Conservation (phyloP, 2,329 filamentous ascomycete species). For the Stagonosporopsis cucurbitacearum region DNA sequence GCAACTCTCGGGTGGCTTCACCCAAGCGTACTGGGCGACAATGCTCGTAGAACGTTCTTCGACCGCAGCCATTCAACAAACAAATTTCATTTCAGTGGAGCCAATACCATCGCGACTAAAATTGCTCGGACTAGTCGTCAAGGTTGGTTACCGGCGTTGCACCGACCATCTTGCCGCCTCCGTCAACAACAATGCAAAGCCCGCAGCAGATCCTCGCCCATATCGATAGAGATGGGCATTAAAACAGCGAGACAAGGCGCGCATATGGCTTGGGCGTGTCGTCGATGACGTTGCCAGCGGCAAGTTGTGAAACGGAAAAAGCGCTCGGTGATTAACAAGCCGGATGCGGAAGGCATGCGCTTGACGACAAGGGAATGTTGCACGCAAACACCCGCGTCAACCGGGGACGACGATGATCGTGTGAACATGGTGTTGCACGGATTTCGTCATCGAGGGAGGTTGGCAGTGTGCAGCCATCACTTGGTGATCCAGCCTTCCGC, state of each 20-base stretch:
- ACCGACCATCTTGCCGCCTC: slow-evolving; percentile 23
- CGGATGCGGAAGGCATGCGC: slow-evolving; percentile 22
- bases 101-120: slow-evolving; percentile 15
- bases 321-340: slow-evolving; percentile 14
- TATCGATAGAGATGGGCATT: slow-evolving; percentile 22
- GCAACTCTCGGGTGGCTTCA: slow-evolving; percentile 11
- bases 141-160: slow-evolving; percentile 24
- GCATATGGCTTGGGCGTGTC: slow-evolving; percentile 11
- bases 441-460: slow-evolving; percentile 10
- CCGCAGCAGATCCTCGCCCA: slow-evolving; percentile 18
- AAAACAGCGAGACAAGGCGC: slow-evolving; percentile 15
- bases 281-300: slow-evolving; percentile 29
- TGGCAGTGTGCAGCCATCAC: slow-evolving; percentile 5
- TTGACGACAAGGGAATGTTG: slow-evolving; percentile 10
- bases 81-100: slow-evolving; percentile 20
- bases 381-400: slow-evolving; percentile 11
- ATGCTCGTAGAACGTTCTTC: slow-evolving; percentile 15
- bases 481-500: slow-evolving; percentile 13
- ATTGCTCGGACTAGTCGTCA: slow-evolving; percentile 17
- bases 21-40: slow-evolving; percentile 14
- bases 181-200: slow-evolving; percentile 15
- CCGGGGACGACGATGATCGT: slow-evolving; percentile 12
- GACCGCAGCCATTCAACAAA: slow-evolving; percentile 12
- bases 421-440: slow-evolving; percentile 5
- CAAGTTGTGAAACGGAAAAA: slow-evolving; percentile 23